These are phyloP conservation scores for Oehlia diaphana DNA, from an alignment of 192 early-diverging fungal species.

Conservation along the genomic window DNA sequence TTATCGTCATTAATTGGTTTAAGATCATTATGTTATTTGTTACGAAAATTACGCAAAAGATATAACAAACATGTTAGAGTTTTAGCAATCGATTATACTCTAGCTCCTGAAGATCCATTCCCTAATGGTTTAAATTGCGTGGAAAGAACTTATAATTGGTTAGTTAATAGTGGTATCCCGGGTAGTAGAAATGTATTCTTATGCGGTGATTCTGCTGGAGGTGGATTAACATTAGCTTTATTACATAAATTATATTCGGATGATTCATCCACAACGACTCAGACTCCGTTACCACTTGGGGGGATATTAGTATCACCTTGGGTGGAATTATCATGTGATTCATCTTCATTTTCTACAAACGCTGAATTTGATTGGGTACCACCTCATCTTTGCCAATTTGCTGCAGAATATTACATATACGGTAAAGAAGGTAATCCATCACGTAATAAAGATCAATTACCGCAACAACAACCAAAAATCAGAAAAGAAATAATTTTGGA, in stretches of 20 bases:
- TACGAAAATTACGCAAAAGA: slow-evolving; percentile 6
- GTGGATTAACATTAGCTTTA: background rate
- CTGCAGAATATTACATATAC: slow-evolving; percentile 15
- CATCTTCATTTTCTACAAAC: slow-evolving; percentile 2
- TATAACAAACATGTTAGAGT: slow-evolving; percentile 15
- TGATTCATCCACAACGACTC: background rate
- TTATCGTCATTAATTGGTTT: background rate
- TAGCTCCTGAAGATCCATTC: slow-evolving; percentile 12
- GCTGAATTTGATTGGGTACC: slow-evolving; percentile 13
- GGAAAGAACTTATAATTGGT: slow-evolving; percentile 9
- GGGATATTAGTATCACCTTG: slow-evolving; percentile 20
- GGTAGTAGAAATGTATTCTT: slow-evolving; percentile 11
- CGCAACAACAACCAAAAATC: background rate
- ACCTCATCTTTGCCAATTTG: background rate
- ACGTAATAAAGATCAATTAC: background rate
- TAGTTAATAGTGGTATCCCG: background rate
- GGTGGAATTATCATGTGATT: slow-evolving; percentile 21
- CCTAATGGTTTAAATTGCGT: background rate
- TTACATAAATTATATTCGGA: background rate
- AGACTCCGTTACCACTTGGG: background rate
- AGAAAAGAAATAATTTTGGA: background rate
- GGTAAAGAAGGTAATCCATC: slow-evolving; percentile 1
- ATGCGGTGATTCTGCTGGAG: slow-evolving; percentile 16
- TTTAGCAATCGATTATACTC: slow-evolving; percentile 1
- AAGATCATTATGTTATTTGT: slow-evolving; percentile 14